Percentiles rank a stretch among this genome's conserved stretches.
Evolutionary conservation across 1,284 basidiomycete genomes (phyloP).

Genomic region (Rhodotorula glutinis): DNA sequence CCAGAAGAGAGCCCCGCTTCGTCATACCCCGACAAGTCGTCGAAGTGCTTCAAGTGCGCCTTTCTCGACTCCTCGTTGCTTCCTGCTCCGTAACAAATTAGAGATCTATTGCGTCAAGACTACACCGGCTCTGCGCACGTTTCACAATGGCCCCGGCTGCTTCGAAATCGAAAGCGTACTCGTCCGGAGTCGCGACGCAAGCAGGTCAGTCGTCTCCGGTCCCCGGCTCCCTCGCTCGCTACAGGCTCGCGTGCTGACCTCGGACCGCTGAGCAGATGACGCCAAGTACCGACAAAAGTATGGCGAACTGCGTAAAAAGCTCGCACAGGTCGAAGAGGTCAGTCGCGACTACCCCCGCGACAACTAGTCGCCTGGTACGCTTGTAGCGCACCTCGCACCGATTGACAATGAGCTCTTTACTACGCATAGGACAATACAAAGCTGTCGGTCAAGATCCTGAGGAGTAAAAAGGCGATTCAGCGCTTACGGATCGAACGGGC

Average conservation of each 20-base stretch:
- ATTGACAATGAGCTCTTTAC: constrained; percentile 4
- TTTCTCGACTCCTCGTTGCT: too few species aligned
- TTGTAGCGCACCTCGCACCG: background rate
- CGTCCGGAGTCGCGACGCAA: constrained; percentile 26
- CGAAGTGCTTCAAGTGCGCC: too few species aligned
- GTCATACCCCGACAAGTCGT: too few species aligned
- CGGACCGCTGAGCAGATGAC: constrained; percentile 57
- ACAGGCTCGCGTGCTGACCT: background rate
- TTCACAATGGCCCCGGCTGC: constrained; percentile 17
- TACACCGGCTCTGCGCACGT: background rate
- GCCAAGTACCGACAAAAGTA: constrained; percentile 85
- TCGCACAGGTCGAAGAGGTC: constrained; percentile 79
- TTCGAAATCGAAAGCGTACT: constrained; percentile 22
- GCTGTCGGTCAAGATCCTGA: constrained; percentile 67
- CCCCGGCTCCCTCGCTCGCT: background rate
- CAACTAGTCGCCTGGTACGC: too few species aligned
- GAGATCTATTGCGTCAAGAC: too few species aligned
- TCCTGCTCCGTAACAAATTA: too few species aligned
- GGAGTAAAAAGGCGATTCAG: constrained; percentile 79
- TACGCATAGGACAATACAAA: constrained; percentile 47
- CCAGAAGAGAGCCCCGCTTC: too few species aligned
- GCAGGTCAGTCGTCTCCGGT: constrained; percentile 27
- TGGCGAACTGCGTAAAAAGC: constrained; percentile 82
- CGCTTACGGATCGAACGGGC: constrained; percentile 83
- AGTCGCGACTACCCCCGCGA: too few species aligned